These are phyloP conservation scores for Fraxinus excelsior DNA, from an alignment of 257 asterid species.

Conservation along the genomic window DNA sequence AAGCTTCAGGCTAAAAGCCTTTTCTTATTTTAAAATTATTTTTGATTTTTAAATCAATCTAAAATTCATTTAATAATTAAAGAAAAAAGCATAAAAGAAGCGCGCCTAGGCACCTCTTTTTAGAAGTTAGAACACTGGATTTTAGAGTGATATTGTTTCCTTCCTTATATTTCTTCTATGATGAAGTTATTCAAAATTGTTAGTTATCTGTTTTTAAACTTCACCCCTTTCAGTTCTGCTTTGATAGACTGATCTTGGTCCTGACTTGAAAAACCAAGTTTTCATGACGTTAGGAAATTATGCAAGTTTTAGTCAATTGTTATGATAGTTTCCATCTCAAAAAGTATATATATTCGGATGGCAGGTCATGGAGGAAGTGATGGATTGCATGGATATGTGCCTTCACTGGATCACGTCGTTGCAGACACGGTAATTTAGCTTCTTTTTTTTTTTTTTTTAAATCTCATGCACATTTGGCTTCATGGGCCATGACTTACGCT, in stretches of 20 bases:
- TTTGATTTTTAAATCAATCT: no score
- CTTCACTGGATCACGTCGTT: constrained; percentile 95
- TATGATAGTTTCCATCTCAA: not conserved
- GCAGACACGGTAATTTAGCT: constrained; percentile 79
- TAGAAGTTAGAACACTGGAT: not conserved
- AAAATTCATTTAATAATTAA: no score
- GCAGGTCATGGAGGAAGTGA: constrained; percentile 99
- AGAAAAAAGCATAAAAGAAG: no score
- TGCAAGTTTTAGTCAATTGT: not conserved
- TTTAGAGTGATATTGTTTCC: constrained; percentile 6
- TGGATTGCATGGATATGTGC: constrained; percentile 99
- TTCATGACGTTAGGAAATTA: not conserved
- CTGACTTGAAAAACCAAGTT: not conserved
- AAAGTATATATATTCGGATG: constrained; percentile 14
- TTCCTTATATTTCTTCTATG: not conserved
- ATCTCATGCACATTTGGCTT: not conserved
- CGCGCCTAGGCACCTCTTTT: no score
- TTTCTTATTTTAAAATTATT: no score
- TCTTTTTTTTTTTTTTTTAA: not conserved
- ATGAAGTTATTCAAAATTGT: not conserved
- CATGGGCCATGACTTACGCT: constrained; percentile 1
- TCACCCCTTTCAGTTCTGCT: not conserved
- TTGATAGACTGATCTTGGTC: constrained; percentile 5
- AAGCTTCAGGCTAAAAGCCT: no score
- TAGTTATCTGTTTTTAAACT: not conserved